Base-by-base conservation (phyloP, 345 rosid species). In the Arabidopsis suecica region DNA sequence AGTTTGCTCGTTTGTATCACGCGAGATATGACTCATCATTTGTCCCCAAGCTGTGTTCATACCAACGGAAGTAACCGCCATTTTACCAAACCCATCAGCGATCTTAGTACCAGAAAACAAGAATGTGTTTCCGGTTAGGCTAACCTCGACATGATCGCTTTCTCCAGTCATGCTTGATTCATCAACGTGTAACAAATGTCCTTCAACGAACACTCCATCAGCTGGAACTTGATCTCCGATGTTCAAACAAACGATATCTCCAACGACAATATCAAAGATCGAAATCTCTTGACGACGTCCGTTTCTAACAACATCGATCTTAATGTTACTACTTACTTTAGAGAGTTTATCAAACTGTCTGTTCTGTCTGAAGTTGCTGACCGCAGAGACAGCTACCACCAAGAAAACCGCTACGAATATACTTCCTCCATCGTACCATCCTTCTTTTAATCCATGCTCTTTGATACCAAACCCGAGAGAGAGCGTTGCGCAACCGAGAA, bases 391-490 rank as follows among this genome's bases (percentile, higher is more conserved):
- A 0, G 80, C 76, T 25, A 88, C 82, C 23, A 84, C 88, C 1
- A 87, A 79, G 38, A 91, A 83, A 6, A 87, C 84, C 0, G 93
- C 88, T 0, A 87, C 83, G 59, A 84, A 77, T 16, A 87, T 86
- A 82, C 90, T 86, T 33, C 88, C 94, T 7, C 94, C 92, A 25
- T 89, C 94, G 9, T 87, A 86, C 92, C 97, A 91, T 1, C 92
- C 91, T 55, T 86, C 90, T 65, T 80, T 81, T 2, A 72, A 7
- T 9, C 93, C 96, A 9, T 90, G 67, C 42, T 84, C 83, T 61
- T 85, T 85, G 68, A 88, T 86, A 5, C 89, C 93, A 2, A 85
- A 88, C 1, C 75, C 90, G 9, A 91, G 83, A 36, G 97, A 86
- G 40, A 88, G 82, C 9, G 84, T 82, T 3, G 94, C 90, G 42